These are phyloP conservation scores for Cucurbita pepo DNA, from an alignment of 306 rosid species.

Conservation along the genomic window DNA sequence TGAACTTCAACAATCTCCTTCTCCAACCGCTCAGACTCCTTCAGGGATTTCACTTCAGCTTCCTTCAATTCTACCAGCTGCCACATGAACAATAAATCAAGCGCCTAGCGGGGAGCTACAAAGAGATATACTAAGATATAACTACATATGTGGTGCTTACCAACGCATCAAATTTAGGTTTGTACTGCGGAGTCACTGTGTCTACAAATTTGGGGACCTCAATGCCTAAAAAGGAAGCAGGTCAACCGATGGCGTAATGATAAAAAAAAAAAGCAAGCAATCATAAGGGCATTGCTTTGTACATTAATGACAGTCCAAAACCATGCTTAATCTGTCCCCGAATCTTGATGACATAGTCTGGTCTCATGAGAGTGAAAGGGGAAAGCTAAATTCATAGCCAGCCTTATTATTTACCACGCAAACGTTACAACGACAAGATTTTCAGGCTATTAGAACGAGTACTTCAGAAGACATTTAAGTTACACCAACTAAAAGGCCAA, in stretches of 20 bases:
- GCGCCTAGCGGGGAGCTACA: not conserved
- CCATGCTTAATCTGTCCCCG: not conserved
- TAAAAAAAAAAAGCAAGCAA: not conserved
- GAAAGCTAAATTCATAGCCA: not conserved
- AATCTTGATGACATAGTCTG: not conserved
- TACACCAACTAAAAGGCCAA: not conserved
- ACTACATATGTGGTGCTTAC: conserved; percentile 23
- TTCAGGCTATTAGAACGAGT: not conserved
- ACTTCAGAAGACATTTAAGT: not conserved
- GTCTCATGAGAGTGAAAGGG: not conserved
- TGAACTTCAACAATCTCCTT: conserved; percentile 73
- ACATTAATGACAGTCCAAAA: not conserved
- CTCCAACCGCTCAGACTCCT: conserved; percentile 89
- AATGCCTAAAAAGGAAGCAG: conserved; percentile 34
- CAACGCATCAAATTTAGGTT: conserved; percentile 68
- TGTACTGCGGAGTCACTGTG: conserved; percentile 83
- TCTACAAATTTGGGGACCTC: conserved; percentile 90
- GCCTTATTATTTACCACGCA: not conserved
- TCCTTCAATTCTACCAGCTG: conserved; percentile 88
- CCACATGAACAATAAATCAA: conserved; percentile 5
- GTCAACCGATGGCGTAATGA: not conserved
- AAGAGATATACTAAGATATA: not conserved
- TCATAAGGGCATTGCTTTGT: not conserved
- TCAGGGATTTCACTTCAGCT: conserved; percentile 66
- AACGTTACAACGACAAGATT: not conserved